Evolutionary conservation across 2,329 filamentous ascomycete genomes (phyloP).

Genomic region (Pestalotiopsis fici): DNA sequence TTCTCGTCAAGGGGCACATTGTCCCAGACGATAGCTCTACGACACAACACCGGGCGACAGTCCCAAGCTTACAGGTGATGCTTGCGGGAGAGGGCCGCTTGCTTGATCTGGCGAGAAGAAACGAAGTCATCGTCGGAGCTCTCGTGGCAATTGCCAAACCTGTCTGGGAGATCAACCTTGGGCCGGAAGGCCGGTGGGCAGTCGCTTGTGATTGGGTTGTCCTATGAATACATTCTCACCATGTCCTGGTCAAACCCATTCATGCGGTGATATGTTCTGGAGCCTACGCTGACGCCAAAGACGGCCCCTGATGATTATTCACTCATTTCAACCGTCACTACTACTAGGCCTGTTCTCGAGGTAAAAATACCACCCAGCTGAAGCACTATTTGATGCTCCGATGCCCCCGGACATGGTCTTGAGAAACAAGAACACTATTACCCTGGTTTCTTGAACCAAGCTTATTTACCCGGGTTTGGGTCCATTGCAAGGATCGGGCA

Average conservation of each 20-base stretch:
- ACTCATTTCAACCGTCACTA: not conserved
- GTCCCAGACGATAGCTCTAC: constrained; percentile 1
- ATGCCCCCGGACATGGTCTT: not conserved
- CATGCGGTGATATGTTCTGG: not conserved
- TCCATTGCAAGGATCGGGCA: not conserved
- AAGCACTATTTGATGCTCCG: not conserved
- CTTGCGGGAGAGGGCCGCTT: constrained; percentile 29
- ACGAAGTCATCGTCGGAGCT: constrained; percentile 24
- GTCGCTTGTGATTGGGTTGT: constrained; percentile 39
- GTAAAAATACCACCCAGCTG: not conserved
- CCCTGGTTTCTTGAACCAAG: not conserved
- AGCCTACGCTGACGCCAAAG: not conserved
- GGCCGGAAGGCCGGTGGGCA: constrained; percentile 29
- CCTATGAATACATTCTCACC: constrained; percentile 9
- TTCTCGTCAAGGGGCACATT: constrained; percentile 23
- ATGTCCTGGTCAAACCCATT: not conserved
- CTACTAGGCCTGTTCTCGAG: not conserved
- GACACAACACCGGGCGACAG: not conserved
- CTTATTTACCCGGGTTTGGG: not conserved
- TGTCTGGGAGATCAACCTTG: constrained; percentile 36
- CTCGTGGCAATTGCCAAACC: constrained; percentile 34
- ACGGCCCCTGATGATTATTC: not conserved
- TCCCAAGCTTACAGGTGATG: constrained; percentile 16
- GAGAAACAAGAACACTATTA: not conserved
- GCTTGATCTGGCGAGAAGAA: constrained; percentile 24